These are phyloP conservation scores for Pleurotus tuber-regium DNA, from an alignment of 768 basidiomycete genomes.

Conservation along the genomic window DNA sequence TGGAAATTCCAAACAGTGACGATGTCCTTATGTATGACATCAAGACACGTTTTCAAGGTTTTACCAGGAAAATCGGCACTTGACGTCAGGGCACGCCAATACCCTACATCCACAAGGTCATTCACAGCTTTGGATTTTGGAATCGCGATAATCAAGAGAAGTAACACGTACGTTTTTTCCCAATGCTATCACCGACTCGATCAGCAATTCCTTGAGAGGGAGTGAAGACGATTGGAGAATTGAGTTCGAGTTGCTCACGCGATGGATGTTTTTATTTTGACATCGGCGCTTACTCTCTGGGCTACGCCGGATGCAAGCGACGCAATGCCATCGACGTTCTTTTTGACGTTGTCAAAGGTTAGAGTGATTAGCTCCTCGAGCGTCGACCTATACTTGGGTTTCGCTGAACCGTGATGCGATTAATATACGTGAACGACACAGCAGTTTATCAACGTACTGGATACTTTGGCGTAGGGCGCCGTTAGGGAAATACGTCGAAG, in stretches of 20 bases:
- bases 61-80: conserved; percentile 19
- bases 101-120: no score
- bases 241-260: conserved; percentile 14
- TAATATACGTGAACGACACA: background rate
- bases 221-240: background rate
- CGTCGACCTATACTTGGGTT: background rate
- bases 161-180: conserved; percentile 10
- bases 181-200: conserved; percentile 12
- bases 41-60: conserved; percentile 20
- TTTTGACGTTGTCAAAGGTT: conserved; percentile 4
- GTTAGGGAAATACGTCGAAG: background rate
- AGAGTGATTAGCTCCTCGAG: conserved; percentile 3
- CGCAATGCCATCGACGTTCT: conserved; percentile 17
- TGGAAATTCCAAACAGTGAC: conserved; percentile 22
- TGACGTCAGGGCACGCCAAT: conserved; percentile 22
- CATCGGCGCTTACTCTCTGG: conserved; percentile 19
- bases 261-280: conserved; percentile 22
- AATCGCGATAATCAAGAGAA: no score
- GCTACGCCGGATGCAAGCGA: conserved; percentile 21
- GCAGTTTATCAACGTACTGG: background rate
- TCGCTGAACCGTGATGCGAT: background rate
- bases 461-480: background rate
- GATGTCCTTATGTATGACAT: conserved; percentile 23
- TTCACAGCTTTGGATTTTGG: no score
- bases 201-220: background rate